These are phyloP conservation scores for Penicillium malachiteum DNA, from an alignment of 495 filamentous ascomycete genomes.

Conservation along the genomic window DNA sequence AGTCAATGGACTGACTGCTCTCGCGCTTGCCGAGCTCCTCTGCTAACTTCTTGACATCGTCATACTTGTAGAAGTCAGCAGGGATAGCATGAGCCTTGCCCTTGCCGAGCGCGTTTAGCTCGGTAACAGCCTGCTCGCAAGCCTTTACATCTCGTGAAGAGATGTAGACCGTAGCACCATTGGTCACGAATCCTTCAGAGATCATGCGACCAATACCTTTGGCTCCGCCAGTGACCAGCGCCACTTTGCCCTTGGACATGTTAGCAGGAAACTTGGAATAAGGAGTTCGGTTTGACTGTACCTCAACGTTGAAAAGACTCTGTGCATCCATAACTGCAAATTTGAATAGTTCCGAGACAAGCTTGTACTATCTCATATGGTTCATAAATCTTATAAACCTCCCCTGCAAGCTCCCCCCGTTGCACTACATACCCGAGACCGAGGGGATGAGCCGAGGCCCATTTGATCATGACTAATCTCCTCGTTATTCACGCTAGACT, in stretches of 20 bases:
- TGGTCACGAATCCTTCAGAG: conserved; percentile 72
- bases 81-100: conserved; percentile 63
- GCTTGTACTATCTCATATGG: background rate
- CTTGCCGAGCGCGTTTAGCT: conserved; percentile 62
- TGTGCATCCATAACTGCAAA: conserved; percentile 48
- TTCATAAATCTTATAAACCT: conserved; percentile 1
- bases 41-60: conserved; percentile 64
- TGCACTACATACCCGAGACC: conserved; percentile 25
- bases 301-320: conserved; percentile 60
- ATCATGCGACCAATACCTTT: conserved; percentile 80
- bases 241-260: conserved; percentile 64
- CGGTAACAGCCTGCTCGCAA: conserved; percentile 56
- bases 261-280: conserved; percentile 3
- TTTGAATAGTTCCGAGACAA: conserved; percentile 4
- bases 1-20: conserved; percentile 41
- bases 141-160: conserved; percentile 67
- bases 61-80: conserved; percentile 72
- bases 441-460: conserved; percentile 24
- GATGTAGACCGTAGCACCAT: conserved; percentile 83
- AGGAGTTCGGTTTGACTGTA: conserved; percentile 18
- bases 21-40: conserved; percentile 63
- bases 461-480: conserved; percentile 9
- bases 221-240: conserved; percentile 70
- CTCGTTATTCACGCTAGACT: conserved; percentile 14
- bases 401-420: conserved; percentile 11